Conservation (phyloP, 108 stramenopile species). For the Mediolabrus comicus region DNA sequence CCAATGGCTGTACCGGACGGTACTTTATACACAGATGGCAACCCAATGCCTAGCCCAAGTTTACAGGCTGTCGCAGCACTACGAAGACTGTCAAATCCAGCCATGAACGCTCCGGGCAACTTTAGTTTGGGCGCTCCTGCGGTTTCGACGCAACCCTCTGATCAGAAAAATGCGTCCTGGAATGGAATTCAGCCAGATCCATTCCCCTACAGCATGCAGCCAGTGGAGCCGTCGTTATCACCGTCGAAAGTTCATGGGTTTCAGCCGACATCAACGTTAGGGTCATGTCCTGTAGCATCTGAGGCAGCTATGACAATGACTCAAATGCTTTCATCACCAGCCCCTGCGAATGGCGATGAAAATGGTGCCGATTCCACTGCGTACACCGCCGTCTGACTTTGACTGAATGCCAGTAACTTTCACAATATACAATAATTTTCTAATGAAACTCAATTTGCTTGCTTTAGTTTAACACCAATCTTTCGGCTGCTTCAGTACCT, state of each 20-base stretch:
- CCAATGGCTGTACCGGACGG: background rate
- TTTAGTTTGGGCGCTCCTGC: slow-evolving; percentile 1
- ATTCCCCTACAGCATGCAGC: background rate
- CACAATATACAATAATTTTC: background rate
- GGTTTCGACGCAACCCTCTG: background rate
- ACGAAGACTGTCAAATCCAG: background rate
- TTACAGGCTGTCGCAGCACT: background rate
- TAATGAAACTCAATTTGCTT: background rate
- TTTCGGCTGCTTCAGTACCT: slow-evolving; percentile 69
- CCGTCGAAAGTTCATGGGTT: background rate
- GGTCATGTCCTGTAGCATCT: background rate
- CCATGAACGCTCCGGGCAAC: background rate
- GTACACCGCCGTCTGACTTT: too few relatives aligned
- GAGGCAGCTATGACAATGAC: background rate
- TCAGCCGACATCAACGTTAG: background rate
- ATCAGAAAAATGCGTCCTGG: background rate
- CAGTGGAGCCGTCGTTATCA: background rate
- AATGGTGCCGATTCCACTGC: background rate
- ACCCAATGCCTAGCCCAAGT: background rate
- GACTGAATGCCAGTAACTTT: too few relatives aligned
- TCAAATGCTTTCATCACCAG: background rate
- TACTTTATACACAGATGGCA: background rate
- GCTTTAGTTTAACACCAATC: slow-evolving; percentile 45
- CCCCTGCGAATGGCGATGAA: background rate
- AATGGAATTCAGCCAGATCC: background rate